Conservation (phyloP, 129 eudicot genomes). For the Pittosporum tobira region DNA sequence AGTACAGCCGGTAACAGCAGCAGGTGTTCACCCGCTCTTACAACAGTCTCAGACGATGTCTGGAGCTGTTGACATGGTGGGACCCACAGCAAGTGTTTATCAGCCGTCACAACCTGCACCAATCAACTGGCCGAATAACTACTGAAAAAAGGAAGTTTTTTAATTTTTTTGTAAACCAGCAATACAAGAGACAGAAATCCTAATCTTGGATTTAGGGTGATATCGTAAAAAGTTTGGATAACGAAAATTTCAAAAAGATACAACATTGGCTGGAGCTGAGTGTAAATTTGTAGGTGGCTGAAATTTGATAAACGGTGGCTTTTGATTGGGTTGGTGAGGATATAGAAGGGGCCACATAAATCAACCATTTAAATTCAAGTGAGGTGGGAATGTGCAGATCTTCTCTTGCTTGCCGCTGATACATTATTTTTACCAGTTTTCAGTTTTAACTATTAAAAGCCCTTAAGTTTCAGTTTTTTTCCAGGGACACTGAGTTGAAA, state of each 20-base stretch:
- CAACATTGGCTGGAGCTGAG: conserved; percentile 28
- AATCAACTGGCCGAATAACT: conserved; percentile 83
- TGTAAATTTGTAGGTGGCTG: conserved; percentile 49
- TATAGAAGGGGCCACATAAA: conserved; percentile 19
- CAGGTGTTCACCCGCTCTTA: conserved; percentile 68
- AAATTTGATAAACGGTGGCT: conserved; percentile 9
- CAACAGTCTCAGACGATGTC: conserved; percentile 83
- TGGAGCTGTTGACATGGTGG: conserved; percentile 54
- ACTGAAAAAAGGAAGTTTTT: conserved; percentile 27
- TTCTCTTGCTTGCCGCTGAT: conserved; percentile 17
- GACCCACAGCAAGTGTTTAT: conserved; percentile 48
- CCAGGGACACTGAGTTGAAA: too few species aligned
- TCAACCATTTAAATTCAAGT: conserved; percentile 30
- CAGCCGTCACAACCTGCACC: conserved; percentile 78
- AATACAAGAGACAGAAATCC: conserved; percentile 18
- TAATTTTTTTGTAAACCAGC: conserved; percentile 12
- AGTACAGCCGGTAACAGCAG: conserved; percentile 61
- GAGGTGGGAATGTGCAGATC: conserved; percentile 18
- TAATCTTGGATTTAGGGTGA: conserved; percentile 16
- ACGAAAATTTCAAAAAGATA: conserved; percentile 15
- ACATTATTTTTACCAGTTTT: too few species aligned
- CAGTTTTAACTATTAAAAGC: too few species aligned
- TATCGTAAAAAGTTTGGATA: conserved; percentile 14
- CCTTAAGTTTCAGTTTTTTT: too few species aligned
- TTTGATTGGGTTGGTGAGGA: conserved; percentile 12